Base-by-base conservation (phyloP, 805 yeast species). In the Kuraishia ogatae region DNA sequence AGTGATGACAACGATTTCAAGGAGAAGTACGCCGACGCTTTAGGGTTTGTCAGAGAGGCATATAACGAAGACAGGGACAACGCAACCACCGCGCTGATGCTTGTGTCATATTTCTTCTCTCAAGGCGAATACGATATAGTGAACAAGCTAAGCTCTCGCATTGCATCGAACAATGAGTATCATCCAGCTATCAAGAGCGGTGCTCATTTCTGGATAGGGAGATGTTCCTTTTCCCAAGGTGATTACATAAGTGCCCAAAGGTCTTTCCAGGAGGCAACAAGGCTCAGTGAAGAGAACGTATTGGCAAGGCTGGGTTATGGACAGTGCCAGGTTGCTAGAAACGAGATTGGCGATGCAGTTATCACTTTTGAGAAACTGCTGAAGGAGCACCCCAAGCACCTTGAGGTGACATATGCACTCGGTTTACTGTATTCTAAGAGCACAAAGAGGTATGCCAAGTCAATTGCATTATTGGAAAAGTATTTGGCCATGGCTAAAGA, bases 281-380 rank as follows among this genome's bases (percentile, higher is more conserved):
- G 82, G 58, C 71, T 78, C 43, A 83, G 87, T 64, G 88, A 84
- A 46, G 75, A 71, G 52, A 88, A 88, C 61, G 63, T 85, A 2
- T 76, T 87, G 21, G 84, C 97, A 0, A 83, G 83, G 60, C 73
- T 92, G 55, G 98, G 97, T 29, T 78, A 87, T 56, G 97, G 96
- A 1, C 96, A 90, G 67, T 80, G 96, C 1, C 91, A 90, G 65
- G 79, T 86, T 54, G 77, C 83, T 54, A 84, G 92, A 65, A 85
- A 84, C 51, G 81, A 87, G 48, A 66, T 80, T 11, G 91, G 89
- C 62, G 97, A 92, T 66, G 94, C 98, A 13, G 82, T 87, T 60
- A 78, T 92, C 59, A 83, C 96, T 0, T 87, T 89, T 63, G 98
- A 93, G 66, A 80, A 81, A 50, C 74, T 89, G 50, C 77, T 84